A percentile compares a stretch with the other conserved stretches of the same genome.
Conservation (phyloP, 192 early-diverging fungal genomes). For the Spizellomyces punctatus region DNA sequence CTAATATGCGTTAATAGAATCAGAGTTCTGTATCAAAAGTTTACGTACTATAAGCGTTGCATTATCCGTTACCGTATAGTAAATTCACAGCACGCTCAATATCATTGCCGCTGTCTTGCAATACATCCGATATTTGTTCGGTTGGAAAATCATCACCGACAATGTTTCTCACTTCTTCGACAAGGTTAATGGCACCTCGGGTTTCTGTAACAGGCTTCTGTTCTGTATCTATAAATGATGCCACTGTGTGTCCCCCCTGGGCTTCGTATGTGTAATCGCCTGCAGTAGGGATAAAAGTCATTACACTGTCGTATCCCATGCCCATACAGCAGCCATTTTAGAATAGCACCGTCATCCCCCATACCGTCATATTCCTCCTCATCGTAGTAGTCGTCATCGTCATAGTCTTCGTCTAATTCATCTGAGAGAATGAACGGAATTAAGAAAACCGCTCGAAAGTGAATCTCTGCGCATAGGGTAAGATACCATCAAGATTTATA, state of each 20-base stretch:
- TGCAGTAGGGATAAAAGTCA: slow-evolving; percentile 13
- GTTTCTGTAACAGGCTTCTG: slow-evolving; percentile 8
- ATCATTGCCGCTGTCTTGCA: slow-evolving; percentile 79
- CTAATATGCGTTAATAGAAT: too few relatives aligned
- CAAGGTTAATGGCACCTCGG: slow-evolving; percentile 56
- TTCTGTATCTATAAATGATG: slow-evolving; percentile 4
- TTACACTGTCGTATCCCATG: slow-evolving; percentile 7
- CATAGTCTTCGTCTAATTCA: slow-evolving; percentile 53
- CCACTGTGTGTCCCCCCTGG: slow-evolving; percentile 9
- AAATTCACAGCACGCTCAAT: slow-evolving; percentile 63
- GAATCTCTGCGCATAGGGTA: background rate
- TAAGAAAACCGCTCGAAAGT: too few relatives aligned
- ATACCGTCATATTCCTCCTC: slow-evolving; percentile 47
- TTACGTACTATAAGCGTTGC: too few relatives aligned
- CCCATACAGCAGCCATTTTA: background rate
- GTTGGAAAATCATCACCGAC: slow-evolving; percentile 64
- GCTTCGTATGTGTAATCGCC: slow-evolving; percentile 13
- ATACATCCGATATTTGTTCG: slow-evolving; percentile 67
- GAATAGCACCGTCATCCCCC: slow-evolving; percentile 15
- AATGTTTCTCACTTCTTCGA: slow-evolving; percentile 59
- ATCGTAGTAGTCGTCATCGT: slow-evolving; percentile 48
- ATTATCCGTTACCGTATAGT: slow-evolving; percentile 64
- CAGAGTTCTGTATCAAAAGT: too few relatives aligned
- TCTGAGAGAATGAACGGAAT: slow-evolving; percentile 25
- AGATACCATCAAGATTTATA: slow-evolving; percentile 43